phyloP scores from a whole-genome alignment of 2,329 filamentous ascomycete species.

The Aspergillus carbonarius region DNA sequence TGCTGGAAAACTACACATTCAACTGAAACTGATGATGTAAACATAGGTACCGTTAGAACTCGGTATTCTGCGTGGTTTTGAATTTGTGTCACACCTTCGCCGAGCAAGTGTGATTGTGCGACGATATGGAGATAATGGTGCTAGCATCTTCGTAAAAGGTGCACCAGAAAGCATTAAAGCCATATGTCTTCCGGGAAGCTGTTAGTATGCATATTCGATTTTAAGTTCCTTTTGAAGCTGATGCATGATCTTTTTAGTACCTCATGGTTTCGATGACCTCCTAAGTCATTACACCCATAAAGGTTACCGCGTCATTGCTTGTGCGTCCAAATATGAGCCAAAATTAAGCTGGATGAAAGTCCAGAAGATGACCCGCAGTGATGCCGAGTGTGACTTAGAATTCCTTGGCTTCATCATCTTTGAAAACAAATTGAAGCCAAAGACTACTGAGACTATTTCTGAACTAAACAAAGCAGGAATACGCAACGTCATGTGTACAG shows the following conservation, averaged over 20 bases:
- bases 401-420: slow-evolving; percentile 98
- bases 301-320: slow-evolving; percentile 94
- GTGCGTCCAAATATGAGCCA: slow-evolving; percentile 81
- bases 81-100: slow-evolving; percentile 90
- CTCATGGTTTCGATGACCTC: slow-evolving; percentile 83
- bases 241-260: slow-evolving; percentile 54
- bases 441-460: slow-evolving; percentile 74
- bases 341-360: slow-evolving; percentile 92
- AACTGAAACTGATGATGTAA: neutral
- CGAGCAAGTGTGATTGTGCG: slow-evolving; percentile 91
- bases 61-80: slow-evolving; percentile 86
- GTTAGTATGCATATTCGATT: slow-evolving; percentile 49
- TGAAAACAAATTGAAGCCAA: slow-evolving; percentile 95
- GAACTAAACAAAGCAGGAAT: slow-evolving; percentile 83
- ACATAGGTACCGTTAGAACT: slow-evolving; percentile 66
- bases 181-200: slow-evolving; percentile 80
- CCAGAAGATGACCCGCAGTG: slow-evolving; percentile 85
- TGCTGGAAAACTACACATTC: neutral
- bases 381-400: slow-evolving; percentile 79
- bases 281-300: slow-evolving; percentile 90
- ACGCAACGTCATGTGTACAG: slow-evolving; percentile 91
- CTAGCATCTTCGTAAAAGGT: slow-evolving; percentile 90
- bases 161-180: slow-evolving; percentile 95
- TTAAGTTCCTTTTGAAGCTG: slow-evolving; percentile 23
- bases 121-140: slow-evolving; percentile 79